These are phyloP conservation scores for Rosa persica DNA, from an alignment of 306 rosid species.

Conservation along the genomic window DNA sequence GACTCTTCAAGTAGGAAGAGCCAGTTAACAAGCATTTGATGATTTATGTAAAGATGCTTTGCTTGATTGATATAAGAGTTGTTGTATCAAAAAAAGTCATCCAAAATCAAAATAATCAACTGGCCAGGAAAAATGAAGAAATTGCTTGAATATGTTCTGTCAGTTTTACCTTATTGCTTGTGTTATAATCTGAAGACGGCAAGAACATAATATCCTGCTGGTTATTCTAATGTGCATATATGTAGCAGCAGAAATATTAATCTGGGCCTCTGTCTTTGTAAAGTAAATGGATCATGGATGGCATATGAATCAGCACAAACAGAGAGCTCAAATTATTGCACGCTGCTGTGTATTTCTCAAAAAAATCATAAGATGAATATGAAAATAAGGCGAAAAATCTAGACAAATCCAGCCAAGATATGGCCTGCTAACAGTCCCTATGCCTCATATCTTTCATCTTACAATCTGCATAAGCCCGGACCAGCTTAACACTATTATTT, in stretches of 20 bases:
- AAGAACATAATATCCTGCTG: neutral
- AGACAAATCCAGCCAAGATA: neutral
- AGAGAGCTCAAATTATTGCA: neutral
- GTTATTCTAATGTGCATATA: no score
- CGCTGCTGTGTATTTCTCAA: no score
- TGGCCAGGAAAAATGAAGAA: neutral
- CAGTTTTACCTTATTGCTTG: neutral
- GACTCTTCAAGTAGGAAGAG: conserved; percentile 5
- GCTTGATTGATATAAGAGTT: neutral
- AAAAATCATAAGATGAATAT: no score
- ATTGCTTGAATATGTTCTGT: neutral
- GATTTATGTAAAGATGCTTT: neutral
- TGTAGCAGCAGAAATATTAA: neutral
- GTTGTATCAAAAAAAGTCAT: neutral
- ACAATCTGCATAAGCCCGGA: neutral
- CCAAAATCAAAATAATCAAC: neutral
- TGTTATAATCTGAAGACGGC: neutral
- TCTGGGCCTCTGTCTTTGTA: neutral
- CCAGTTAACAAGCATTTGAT: neutral
- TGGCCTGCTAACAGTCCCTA: neutral
- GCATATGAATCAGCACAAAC: neutral
- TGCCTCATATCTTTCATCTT: neutral
- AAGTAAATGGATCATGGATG: neutral
- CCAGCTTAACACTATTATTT: neutral
- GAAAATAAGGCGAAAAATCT: neutral